Evolutionary conservation across 176 grass and related monocot genomes (phyloP).

Genomic region (Lolium perenne): DNA sequence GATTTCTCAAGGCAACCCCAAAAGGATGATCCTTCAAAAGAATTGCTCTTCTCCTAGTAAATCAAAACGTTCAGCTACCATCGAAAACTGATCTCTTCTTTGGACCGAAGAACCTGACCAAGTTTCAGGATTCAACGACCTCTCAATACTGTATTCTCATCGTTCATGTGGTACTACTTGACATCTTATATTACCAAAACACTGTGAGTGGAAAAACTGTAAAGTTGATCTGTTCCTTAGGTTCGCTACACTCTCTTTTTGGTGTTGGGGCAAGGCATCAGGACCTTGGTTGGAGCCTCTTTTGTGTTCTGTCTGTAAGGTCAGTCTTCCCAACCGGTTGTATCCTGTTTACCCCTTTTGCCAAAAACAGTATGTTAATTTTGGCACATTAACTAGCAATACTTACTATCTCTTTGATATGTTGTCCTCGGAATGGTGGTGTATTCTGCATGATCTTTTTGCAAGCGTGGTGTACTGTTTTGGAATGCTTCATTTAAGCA

Average conservation of each 20-base stretch:
- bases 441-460: conserved; percentile 2
- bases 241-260: not conserved
- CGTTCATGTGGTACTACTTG: not conserved
- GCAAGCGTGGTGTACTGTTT: not conserved
- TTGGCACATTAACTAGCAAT: not conserved
- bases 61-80: not conserved
- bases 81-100: conserved; percentile 19
- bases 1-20: not conserved
- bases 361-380: not conserved
- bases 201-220: not conserved
- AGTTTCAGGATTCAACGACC: conserved; percentile 6
- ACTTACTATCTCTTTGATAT: not conserved
- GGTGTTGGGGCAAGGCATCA: not conserved
- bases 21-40: not conserved
- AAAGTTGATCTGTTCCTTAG: not conserved
- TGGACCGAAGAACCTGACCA: not conserved
- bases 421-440: not conserved
- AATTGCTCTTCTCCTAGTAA: not conserved
- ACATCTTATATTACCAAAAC: conserved; percentile 8
- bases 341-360: conserved; percentile 11
- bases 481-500: conserved; percentile 1
- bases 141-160: not conserved
- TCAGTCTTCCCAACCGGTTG: not conserved
- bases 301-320: not conserved
- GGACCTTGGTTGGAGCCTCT: not conserved